Evolutionary conservation across 2,329 filamentous ascomycete genomes (phyloP).

Genomic region (Alternaria dauci): DNA sequence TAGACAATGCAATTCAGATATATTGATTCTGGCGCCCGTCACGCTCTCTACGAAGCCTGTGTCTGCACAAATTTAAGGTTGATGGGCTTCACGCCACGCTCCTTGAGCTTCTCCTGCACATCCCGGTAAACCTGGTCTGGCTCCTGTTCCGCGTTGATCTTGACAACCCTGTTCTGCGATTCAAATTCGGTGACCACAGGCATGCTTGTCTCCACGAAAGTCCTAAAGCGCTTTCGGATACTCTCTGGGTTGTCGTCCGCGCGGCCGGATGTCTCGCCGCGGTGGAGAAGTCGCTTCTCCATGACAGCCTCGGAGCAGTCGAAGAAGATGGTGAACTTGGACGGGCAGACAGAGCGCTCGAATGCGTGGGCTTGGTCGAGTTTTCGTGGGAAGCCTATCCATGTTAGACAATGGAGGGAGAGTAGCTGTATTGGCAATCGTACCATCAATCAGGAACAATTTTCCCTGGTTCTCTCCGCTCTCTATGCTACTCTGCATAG

Average conservation of each 20-base stretch:
- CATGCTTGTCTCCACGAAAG: conserved; percentile 96
- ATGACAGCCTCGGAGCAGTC: conserved; percentile 92
- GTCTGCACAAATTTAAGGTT: conserved; percentile 41
- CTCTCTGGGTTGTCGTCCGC: conserved; percentile 94
- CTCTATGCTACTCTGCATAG: conserved; percentile 77
- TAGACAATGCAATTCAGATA: conserved; percentile 45
- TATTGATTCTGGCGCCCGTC: conserved; percentile 5
- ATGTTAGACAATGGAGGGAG: neutral
- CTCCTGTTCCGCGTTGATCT: conserved; percentile 73
- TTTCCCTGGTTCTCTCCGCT: conserved; percentile 61
- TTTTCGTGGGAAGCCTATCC: conserved; percentile 85
- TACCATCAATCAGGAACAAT: conserved; percentile 76
- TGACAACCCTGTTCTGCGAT: conserved; percentile 78
- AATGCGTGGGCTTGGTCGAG: conserved; percentile 97
- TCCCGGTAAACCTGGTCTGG: conserved; percentile 71
- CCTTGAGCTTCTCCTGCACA: conserved; percentile 53
- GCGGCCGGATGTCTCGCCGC: conserved; percentile 91
- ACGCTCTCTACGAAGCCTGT: conserved; percentile 25
- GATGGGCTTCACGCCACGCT: conserved; percentile 45
- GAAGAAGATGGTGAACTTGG: conserved; percentile 88
- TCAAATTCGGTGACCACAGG: conserved; percentile 90
- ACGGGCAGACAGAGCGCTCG: conserved; percentile 85
- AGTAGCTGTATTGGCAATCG: conserved; percentile 1
- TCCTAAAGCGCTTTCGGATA: conserved; percentile 95
- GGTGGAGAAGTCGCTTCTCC: conserved; percentile 81